Percentiles rank a stretch among this genome's conserved stretches.
phyloP scores from a whole-genome alignment of 441 rosid genomes.

The Macaranga tanarius region DNA sequence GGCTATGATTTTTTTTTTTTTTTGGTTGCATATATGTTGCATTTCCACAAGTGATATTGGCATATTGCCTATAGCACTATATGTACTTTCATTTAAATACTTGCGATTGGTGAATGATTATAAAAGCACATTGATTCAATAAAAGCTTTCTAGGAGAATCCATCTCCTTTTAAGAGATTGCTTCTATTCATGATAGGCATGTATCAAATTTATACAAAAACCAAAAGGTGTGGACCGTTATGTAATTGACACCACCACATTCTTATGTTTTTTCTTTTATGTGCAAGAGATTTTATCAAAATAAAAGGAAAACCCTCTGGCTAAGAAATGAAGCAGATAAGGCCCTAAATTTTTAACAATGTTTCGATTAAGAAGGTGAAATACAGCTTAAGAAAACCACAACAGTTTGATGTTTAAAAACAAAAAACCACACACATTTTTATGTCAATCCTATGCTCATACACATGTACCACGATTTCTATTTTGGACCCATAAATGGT shows the following conservation, averaged over 20 bases:
- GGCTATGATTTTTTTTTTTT: slow-evolving; percentile 14
- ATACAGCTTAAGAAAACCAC: no score
- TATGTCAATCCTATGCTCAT: background rate
- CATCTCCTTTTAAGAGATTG: background rate
- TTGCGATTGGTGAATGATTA: background rate
- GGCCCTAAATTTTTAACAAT: no score
- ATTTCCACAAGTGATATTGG: background rate
- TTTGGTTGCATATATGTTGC: background rate
- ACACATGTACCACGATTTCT: slow-evolving; percentile 16
- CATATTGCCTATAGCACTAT: background rate
- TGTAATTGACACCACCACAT: background rate
- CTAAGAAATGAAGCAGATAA: no score
- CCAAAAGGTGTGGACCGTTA: slow-evolving; percentile 13
- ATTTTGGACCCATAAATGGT: background rate
- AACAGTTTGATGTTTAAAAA: no score
- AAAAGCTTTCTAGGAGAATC: background rate
- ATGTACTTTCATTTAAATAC: background rate
- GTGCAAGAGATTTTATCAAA: no score
- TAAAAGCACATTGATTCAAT: background rate
- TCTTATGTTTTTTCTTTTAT: no score
- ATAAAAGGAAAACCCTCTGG: no score
- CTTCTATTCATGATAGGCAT: slow-evolving; percentile 2
- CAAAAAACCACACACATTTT: background rate
- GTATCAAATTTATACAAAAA: background rate
- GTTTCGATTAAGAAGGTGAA: no score